A percentile compares a stretch with the other conserved stretches of the same genome.
Evolutionary conservation across 768 basidiomycete genomes (phyloP).

Genomic region (Porphyrellus cyaneotinctus): DNA sequence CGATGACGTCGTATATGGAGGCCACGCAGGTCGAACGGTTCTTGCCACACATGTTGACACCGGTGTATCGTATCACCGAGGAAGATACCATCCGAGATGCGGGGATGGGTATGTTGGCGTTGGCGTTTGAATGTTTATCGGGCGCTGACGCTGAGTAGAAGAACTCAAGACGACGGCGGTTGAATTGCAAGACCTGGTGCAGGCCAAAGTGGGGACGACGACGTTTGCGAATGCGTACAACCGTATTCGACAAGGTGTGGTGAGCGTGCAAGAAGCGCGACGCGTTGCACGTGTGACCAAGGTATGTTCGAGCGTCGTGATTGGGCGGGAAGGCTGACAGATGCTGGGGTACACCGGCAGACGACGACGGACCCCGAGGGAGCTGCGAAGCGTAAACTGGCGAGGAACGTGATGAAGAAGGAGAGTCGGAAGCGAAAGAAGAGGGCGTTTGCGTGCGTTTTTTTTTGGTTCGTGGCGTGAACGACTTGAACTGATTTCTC

Average conservation of each 20-base stretch:
- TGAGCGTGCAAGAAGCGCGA: slow-evolving; percentile 66
- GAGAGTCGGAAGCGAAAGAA: slow-evolving; percentile 81
- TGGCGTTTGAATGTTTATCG: neutral
- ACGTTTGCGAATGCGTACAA: slow-evolving; percentile 79
- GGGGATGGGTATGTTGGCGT: slow-evolving; percentile 60
- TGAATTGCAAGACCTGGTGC: slow-evolving; percentile 86
- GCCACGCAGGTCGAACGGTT: slow-evolving; percentile 55
- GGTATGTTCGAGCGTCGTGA: slow-evolving; percentile 30
- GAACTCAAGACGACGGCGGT: slow-evolving; percentile 76
- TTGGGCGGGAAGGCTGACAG: no score
- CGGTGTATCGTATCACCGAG: slow-evolving; percentile 82
- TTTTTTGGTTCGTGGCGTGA: slow-evolving; percentile 11
- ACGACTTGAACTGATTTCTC: neutral
- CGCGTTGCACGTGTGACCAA: slow-evolving; percentile 53
- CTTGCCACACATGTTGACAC: slow-evolving; percentile 80
- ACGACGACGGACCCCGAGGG: slow-evolving; percentile 68
- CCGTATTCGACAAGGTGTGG: slow-evolving; percentile 67
- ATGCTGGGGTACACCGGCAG: slow-evolving; percentile 30
- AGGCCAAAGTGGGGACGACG: slow-evolving; percentile 82
- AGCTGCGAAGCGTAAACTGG: slow-evolving; percentile 70
- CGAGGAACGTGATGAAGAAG: slow-evolving; percentile 73
- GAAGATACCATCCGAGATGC: slow-evolving; percentile 79
- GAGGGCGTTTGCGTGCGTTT: slow-evolving; percentile 52
- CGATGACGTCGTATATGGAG: slow-evolving; percentile 76
- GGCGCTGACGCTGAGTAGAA: slow-evolving; percentile 41